Evolutionary conservation across 768 basidiomycete species (phyloP).

Genomic region (Pholiota molesta): DNA sequence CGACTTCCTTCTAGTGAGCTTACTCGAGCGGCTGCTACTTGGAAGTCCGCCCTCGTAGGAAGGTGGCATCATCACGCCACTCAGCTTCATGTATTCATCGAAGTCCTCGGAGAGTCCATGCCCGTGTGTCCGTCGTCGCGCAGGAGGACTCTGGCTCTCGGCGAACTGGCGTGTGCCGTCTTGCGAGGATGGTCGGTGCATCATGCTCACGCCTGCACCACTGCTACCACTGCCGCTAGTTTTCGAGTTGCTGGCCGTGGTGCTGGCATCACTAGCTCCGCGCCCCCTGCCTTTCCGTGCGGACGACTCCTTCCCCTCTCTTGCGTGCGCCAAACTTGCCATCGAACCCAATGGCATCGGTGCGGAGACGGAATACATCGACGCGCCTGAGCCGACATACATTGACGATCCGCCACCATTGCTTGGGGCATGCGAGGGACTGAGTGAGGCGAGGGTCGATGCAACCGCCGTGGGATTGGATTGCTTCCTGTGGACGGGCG

Average conservation of each 20-base stretch:
- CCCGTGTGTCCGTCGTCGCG: slow-evolving; percentile 19
- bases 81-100: slow-evolving; percentile 24
- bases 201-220: neutral
- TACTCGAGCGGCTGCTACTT: neutral
- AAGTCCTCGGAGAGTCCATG: slow-evolving; percentile 23
- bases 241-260: neutral
- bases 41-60: slow-evolving; percentile 15
- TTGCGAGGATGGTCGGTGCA: slow-evolving; percentile 17
- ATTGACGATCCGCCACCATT: neutral
- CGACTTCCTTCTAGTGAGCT: slow-evolving; percentile 42
- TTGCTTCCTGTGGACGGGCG: slow-evolving; percentile 14
- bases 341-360: slow-evolving; percentile 23
- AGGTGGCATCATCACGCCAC: slow-evolving; percentile 15
- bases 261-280: slow-evolving; percentile 16
- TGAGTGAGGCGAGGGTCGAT: slow-evolving; percentile 11
- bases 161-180: slow-evolving; percentile 15
- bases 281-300: slow-evolving; percentile 2
- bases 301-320: slow-evolving; percentile 8
- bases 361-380: slow-evolving; percentile 22
- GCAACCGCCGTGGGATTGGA: slow-evolving; percentile 4
- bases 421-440: neutral
- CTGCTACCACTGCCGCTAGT: slow-evolving; percentile 6
- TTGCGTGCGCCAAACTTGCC: neutral
- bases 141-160: neutral
- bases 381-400: neutral